These are phyloP conservation scores for Erythrophleum ivorense DNA, from an alignment of 331 rosid species.

Conservation along the genomic window DNA sequence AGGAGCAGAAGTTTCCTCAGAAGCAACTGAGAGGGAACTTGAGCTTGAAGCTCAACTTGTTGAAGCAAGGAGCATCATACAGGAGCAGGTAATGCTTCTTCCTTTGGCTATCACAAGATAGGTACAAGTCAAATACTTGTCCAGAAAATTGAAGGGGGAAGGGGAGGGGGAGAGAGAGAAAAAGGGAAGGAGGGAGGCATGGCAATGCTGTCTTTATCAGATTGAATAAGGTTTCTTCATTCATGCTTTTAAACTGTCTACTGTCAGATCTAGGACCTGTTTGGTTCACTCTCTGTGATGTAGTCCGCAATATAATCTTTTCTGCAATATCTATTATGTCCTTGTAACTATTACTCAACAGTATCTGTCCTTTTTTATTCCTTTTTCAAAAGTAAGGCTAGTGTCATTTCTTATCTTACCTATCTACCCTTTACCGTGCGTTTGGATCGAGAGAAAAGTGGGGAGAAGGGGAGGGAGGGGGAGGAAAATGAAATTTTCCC, in stretches of 20 bases:
- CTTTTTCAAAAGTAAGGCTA: too few species aligned
- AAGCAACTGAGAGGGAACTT: slow-evolving; percentile 98
- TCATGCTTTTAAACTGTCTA: slow-evolving; percentile 22
- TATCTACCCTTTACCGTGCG: too few species aligned
- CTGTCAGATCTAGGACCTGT: neutral
- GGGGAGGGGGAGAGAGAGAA: neutral
- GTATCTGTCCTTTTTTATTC: too few species aligned
- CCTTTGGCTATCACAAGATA: slow-evolving; percentile 27
- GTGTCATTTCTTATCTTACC: too few species aligned
- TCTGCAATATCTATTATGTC: too few species aligned
- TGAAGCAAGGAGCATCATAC: slow-evolving; percentile 98
- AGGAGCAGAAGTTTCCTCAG: slow-evolving; percentile 94
- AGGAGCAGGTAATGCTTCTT: slow-evolving; percentile 82
- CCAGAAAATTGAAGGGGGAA: neutral
- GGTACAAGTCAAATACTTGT: slow-evolving; percentile 14
- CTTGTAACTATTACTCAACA: too few species aligned
- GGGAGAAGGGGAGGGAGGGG: too few species aligned
- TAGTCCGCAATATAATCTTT: too few species aligned
- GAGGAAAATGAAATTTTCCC: too few species aligned
- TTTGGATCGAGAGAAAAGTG: too few species aligned
- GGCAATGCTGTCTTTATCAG: slow-evolving; percentile 9
- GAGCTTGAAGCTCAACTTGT: slow-evolving; percentile 99
- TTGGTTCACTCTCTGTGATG: too few species aligned
- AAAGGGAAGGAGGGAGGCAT: too few species aligned
- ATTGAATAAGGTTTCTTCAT: slow-evolving; percentile 8